These are phyloP conservation scores for Scolecobasidium constrictum DNA, from an alignment of 2,329 filamentous ascomycete species.

Conservation along the genomic window DNA sequence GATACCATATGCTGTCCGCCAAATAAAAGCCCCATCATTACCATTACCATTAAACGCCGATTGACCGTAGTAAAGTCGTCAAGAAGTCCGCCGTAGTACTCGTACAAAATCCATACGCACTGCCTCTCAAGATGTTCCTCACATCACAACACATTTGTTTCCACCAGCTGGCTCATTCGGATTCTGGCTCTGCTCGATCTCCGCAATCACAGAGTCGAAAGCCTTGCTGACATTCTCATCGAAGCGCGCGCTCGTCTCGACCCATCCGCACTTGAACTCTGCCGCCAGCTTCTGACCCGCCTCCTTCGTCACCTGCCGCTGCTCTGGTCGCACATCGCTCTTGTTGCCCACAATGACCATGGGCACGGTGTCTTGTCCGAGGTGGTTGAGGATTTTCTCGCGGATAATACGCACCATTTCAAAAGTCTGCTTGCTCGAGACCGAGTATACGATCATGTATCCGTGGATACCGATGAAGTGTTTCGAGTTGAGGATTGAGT, in stretches of 20 bases:
- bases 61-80: too few species aligned
- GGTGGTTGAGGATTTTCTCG: constrained; percentile 93
- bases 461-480: constrained; percentile 99
- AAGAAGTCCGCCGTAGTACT: not conserved
- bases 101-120: too few species aligned
- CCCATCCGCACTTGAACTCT: constrained; percentile 86
- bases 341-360: constrained; percentile 97
- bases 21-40: too few species aligned
- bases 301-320: constrained; percentile 79
- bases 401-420: constrained; percentile 95
- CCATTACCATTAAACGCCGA: not conserved
- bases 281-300: constrained; percentile 77
- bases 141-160: constrained; percentile 76
- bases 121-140: too few species aligned
- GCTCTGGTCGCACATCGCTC: constrained; percentile 82
- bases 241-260: constrained; percentile 86
- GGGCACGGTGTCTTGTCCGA: constrained; percentile 85
- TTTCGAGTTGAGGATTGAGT: constrained; percentile 95
- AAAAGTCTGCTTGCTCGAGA: constrained; percentile 84
- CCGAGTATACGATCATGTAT: constrained; percentile 98
- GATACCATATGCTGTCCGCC: too few species aligned
- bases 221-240: constrained; percentile 88
- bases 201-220: constrained; percentile 86
- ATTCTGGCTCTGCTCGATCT: constrained; percentile 92
- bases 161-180: constrained; percentile 72